Evolutionary conservation across 2,329 filamentous ascomycete genomes (phyloP).

Genomic region (Chalara sp.): DNA sequence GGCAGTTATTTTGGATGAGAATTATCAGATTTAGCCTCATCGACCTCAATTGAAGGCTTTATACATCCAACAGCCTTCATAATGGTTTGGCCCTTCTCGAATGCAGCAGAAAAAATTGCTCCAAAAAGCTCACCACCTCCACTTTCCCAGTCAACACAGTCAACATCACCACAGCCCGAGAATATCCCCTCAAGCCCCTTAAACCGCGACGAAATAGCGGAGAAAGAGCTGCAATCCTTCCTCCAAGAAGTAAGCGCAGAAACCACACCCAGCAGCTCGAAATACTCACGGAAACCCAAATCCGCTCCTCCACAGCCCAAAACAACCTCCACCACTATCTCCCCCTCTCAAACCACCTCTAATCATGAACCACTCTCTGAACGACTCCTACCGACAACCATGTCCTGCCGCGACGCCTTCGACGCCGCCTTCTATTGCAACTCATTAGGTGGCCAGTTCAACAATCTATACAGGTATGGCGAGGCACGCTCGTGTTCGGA

Average conservation of each 20-base stretch:
- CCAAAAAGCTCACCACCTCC: not conserved
- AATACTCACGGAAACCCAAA: slow-evolving; percentile 21
- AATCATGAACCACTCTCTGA: slow-evolving; percentile 44
- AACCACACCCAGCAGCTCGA: slow-evolving; percentile 15
- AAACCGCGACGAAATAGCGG: slow-evolving; percentile 24
- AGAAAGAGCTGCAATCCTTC: slow-evolving; percentile 28
- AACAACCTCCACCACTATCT: slow-evolving; percentile 4
- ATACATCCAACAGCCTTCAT: slow-evolving; percentile 10
- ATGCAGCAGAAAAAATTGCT: slow-evolving; percentile 22
- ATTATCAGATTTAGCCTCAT: too few relatives aligned
- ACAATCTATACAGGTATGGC: slow-evolving; percentile 84
- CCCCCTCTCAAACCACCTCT: slow-evolving; percentile 5
- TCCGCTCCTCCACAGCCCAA: slow-evolving; percentile 10
- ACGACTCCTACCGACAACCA: slow-evolving; percentile 67
- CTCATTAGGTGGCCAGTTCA: slow-evolving; percentile 84
- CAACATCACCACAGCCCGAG: slow-evolving; percentile 10
- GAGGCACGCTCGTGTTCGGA: slow-evolving; percentile 69
- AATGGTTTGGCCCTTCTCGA: slow-evolving; percentile 60
- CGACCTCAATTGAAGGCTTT: too few relatives aligned
- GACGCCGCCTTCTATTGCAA: slow-evolving; percentile 94
- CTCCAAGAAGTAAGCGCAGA: slow-evolving; percentile 26
- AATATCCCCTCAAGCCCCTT: slow-evolving; percentile 13
- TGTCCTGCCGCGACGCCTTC: slow-evolving; percentile 88
- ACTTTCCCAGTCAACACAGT: not conserved
- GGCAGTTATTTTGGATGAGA: too few relatives aligned